Evolutionary conservation across 805 yeast genomes (phyloP), one percentile per base, ranked within the genome.

Genomic region (Cyberlindnera subsufficiens): DNA sequence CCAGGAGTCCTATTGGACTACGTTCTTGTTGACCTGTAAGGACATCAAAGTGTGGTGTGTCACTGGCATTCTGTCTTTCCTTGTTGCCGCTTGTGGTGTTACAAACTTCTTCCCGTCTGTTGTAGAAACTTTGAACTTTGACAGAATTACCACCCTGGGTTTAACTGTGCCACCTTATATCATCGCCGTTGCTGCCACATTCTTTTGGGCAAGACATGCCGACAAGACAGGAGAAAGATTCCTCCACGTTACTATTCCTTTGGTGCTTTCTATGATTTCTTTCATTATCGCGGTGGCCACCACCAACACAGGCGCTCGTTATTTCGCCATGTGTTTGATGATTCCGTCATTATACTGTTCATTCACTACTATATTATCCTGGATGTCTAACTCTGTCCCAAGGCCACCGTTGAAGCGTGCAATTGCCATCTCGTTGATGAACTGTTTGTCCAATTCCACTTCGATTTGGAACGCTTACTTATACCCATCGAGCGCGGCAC

Each of bases 101-200:
- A 74, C 80, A 16, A 72, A 77, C 54, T 77, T 75, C 56, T 78
- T 77, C 66, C 84, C 84, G 22, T 68, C 82, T 1, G 77, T 80
- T 22, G 82, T 80, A 15, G 55, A 67, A 44, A 76, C 83, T 13
- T 65, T 80, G 47, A 71, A 76, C 35, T 80, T 75, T 50, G 58
- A 60, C 53, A 64, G 68, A 38, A 66, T 75, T 32, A 65, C 72
- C 37, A 76, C 83, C 4, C 66, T 77, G 38, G 72, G 76, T 48
- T 64, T 79, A 43, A 76, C 83, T 8, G 81, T 76, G 18, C 83
- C 82, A 19, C 82, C 82, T 10, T 78, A 76, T 55, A 55, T 72
- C 37, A 50, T 75, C 40, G 78, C 80, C 0, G 79, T 74, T 3
- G 58, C 72, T 13, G 59, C 67, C 9, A 75, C 82, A 1, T 75